A percentile compares a stretch with the other conserved stretches of the same genome.
phyloP scores from a whole-genome alignment of 139 green algal genomes.

The Tetraselmis chui region DNA sequence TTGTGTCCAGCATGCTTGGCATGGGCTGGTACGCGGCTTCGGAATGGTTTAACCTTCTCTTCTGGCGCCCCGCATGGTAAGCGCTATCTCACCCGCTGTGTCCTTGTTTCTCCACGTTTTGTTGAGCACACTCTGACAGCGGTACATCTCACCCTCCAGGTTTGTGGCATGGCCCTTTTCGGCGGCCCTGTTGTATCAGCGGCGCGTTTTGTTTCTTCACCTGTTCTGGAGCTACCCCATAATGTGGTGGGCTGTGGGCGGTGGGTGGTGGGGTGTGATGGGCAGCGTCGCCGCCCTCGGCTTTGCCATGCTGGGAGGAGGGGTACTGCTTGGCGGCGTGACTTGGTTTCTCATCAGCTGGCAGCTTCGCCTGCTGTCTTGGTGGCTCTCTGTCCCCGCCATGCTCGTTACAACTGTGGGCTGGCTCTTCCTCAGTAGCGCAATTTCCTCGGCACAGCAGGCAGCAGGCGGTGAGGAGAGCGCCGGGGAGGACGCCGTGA shows the following conservation, averaged over 20 bases:
- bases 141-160: neutral
- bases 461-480: neutral
- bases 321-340: neutral
- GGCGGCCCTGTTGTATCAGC: neutral
- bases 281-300: neutral
- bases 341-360: neutral
- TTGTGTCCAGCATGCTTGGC: neutral
- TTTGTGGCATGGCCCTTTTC: neutral
- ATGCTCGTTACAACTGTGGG: neutral
- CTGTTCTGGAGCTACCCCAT: neutral
- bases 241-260: constrained; percentile 4
- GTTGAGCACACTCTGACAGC: too few species aligned
- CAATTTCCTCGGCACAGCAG: neutral
- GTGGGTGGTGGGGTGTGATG: constrained; percentile 1
- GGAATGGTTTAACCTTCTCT: neutral
- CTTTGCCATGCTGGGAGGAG: neutral
- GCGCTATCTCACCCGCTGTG: neutral
- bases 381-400: neutral
- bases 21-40: neutral
- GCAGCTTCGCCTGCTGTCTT: neutral
- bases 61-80: too few species aligned
- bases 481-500: neutral
- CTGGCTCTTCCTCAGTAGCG: neutral
- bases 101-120: neutral
- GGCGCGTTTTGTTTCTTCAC: neutral